Conservation (phyloP, 495 filamentous ascomycete genomes). For the Astrothelium macrocarpum region DNA sequence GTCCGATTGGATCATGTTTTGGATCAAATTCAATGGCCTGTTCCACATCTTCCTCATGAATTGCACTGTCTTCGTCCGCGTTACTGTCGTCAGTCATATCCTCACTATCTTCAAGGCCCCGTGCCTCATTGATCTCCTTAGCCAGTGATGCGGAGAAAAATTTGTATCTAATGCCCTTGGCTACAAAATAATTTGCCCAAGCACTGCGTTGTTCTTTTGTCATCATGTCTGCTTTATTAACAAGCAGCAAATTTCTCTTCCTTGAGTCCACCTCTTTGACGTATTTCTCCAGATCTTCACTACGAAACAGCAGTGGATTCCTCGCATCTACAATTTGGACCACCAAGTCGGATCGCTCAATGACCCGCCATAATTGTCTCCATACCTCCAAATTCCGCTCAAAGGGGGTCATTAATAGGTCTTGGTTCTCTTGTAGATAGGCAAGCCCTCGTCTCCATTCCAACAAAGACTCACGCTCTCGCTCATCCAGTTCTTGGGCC, state of each 20-base stretch:
- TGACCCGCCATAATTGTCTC: conserved; percentile 97
- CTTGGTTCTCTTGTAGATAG: conserved; percentile 83
- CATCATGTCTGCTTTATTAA: conserved; percentile 99
- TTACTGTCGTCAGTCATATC: conserved; percentile 25
- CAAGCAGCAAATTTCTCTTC: conserved; percentile 86
- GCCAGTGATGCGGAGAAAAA: conserved; percentile 95
- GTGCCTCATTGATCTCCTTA: conserved; percentile 73
- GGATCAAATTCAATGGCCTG: conserved; percentile 22
- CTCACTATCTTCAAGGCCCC: conserved; percentile 39
- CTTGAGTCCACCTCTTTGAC: conserved; percentile 81
- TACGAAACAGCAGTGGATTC: conserved; percentile 88
- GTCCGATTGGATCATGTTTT: conserved; percentile 10
- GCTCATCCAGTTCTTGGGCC: conserved; percentile 63
- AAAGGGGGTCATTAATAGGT: conserved; percentile 96
- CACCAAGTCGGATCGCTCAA: conserved; percentile 89
- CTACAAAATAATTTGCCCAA: conserved; percentile 86
- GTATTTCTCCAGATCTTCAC: conserved; percentile 85
- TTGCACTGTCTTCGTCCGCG: conserved; percentile 20
- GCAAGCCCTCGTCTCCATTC: conserved; percentile 86
- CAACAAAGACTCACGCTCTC: conserved; percentile 72
- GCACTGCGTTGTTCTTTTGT: conserved; percentile 68
- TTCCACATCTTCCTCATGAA: conserved; percentile 23
- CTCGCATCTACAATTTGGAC: conserved; percentile 98
- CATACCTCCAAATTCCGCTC: conserved; percentile 97
- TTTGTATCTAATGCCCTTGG: conserved; percentile 69